Evolutionary conservation across 2,329 filamentous ascomycete genomes (phyloP), one percentile per base, ranked within the genome.

Genomic region (Venturiaceae sp.): DNA sequence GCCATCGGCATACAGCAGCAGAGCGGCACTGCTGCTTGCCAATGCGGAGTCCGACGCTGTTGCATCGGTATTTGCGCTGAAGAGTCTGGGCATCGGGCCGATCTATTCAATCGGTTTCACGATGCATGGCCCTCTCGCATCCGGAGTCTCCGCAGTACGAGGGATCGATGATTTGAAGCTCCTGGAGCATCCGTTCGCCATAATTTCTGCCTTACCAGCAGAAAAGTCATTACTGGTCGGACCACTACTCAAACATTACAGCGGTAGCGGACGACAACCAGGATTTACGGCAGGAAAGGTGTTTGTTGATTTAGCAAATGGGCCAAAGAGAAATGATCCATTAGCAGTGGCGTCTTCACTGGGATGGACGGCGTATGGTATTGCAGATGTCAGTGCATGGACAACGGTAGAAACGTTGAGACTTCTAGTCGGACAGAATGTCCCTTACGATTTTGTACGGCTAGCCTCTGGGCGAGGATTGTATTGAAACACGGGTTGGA

Each of bases 91-190:
- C 57, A 84, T 92, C 55, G 85, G 86, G 36, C 87, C 89, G 59
- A 87, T 95, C 39, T 92, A 92, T 71, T 92, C 89, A 0, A 88
- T 92, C 47, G 90, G 90, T 1, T 94, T 95, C 74, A 84, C 83
- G 66, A 66, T 62, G 72, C 83, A 62, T 67, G 80, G 65, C 65
- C 74, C 82, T 0, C 75, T 91, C n/a, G 82, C 84, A 3, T 76
- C 77, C 2, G 84, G 85, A 39, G 80, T 90, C 33, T 82, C 83
- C 62, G 81, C 82, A 11, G 82, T 85, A 61, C 83, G 80, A 13
- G 81, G 83, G 1, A 83, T 94, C 58, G 89, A 94, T 66, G 88
- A 88, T 5, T 88, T 94, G 63, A 88, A 91, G 71, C 84, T 83
- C 59, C 80, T 94, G 44, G 85, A 91, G 65, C 82, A 87, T 55